These are phyloP conservation scores for Cynanchum wilfordii DNA, from an alignment of 257 asterid genomes.

Conservation along the genomic window DNA sequence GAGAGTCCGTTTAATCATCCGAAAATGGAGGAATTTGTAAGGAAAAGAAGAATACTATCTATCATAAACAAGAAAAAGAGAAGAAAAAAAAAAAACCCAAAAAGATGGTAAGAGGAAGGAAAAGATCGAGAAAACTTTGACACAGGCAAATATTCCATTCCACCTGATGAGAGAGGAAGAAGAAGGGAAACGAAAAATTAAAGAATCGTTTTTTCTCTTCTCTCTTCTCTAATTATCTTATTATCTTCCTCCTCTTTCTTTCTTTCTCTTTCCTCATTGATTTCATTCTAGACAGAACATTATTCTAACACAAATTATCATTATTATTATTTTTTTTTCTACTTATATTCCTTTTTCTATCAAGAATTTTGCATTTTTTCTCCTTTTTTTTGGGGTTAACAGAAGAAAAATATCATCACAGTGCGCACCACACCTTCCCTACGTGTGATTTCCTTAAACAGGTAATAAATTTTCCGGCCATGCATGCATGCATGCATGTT, in stretches of 20 bases:
- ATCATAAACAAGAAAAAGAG: background rate
- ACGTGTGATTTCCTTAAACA: background rate
- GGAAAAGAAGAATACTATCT: background rate
- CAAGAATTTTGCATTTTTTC: too few species aligned
- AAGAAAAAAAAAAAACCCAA: background rate
- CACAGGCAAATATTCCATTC: background rate
- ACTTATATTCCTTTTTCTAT: too few species aligned
- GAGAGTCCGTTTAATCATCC: background rate
- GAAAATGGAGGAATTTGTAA: background rate
- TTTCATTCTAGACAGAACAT: background rate
- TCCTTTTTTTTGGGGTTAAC: too few species aligned
- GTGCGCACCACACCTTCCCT: background rate
- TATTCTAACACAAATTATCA: background rate
- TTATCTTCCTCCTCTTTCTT: too few species aligned
- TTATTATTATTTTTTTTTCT: too few species aligned
- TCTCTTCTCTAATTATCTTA: slow-evolving; percentile 15
- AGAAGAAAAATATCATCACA: too few species aligned
- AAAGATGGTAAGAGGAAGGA: background rate
- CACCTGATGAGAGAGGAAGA: slow-evolving; percentile 4
- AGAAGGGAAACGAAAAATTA: slow-evolving; percentile 16
- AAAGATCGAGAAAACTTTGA: background rate
- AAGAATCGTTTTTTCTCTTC: slow-evolving; percentile 17
- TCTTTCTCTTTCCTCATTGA: background rate
- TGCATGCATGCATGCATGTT: background rate
- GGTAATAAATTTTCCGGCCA: background rate